phyloP scores from a whole-genome alignment of 352 stramenopile genomes.

The Pythium chondricola region DNA sequence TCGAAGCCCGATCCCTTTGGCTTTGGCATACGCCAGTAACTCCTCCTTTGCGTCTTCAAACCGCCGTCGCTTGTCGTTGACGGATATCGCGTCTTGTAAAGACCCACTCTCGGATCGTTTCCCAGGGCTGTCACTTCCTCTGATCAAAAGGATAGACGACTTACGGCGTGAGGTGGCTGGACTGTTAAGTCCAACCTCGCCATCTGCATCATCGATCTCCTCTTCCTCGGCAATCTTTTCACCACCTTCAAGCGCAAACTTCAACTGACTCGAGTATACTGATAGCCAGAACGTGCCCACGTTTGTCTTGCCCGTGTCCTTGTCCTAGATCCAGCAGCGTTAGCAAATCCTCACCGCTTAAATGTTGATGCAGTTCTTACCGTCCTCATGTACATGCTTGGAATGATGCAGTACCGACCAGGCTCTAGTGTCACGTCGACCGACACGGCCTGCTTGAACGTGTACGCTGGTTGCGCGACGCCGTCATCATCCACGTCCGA shows the following conservation, averaged over 20 bases:
- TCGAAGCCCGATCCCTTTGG: slow-evolving; percentile 59
- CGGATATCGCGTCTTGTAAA: slow-evolving; percentile 18
- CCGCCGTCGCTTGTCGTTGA: slow-evolving; percentile 39
- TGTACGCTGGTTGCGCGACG: slow-evolving; percentile 66
- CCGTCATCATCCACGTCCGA: slow-evolving; percentile 57
- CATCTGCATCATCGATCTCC: slow-evolving; percentile 43
- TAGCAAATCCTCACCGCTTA: too few species aligned
- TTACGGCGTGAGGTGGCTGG: background rate
- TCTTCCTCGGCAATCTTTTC: slow-evolving; percentile 79
- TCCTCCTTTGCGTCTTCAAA: slow-evolving; percentile 77
- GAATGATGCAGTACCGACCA: slow-evolving; percentile 75
- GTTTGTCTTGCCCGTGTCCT: slow-evolving; percentile 68
- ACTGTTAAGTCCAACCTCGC: background rate
- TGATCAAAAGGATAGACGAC: background rate
- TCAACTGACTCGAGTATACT: slow-evolving; percentile 63
- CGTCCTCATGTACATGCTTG: slow-evolving; percentile 85
- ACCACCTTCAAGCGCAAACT: slow-evolving; percentile 63
- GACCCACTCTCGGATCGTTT: too few species aligned
- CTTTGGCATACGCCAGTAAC: slow-evolving; percentile 47
- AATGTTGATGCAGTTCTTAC: too few species aligned
- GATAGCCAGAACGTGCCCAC: slow-evolving; percentile 80
- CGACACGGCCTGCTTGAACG: slow-evolving; percentile 79
- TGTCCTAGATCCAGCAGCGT: too few species aligned
- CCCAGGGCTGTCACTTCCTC: slow-evolving; percentile 22
- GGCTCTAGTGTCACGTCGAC: slow-evolving; percentile 67